A percentile compares a stretch with the other conserved stretches of the same genome.
Conservation (phyloP, 805 yeast species). For the Starmerella bombicola region DNA sequence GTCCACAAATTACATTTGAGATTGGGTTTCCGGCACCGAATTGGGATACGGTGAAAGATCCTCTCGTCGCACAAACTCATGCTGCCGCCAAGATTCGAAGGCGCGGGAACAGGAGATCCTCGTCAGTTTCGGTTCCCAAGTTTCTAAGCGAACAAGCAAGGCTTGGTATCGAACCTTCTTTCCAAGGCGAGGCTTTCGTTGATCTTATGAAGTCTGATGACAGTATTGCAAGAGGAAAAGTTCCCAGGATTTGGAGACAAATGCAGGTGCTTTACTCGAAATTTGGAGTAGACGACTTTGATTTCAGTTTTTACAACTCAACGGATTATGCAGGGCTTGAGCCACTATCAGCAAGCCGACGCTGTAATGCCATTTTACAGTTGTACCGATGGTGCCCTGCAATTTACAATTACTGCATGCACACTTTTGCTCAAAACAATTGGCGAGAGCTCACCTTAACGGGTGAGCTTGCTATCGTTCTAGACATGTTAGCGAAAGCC, state of each 20-base stretch:
- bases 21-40: slow-evolving; percentile 46
- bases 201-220: slow-evolving; percentile 13
- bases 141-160: slow-evolving; percentile 48
- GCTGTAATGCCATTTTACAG: slow-evolving; percentile 68
- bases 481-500: slow-evolving; percentile 82
- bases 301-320: slow-evolving; percentile 69
- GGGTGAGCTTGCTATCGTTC: slow-evolving; percentile 75
- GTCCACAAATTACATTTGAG: slow-evolving; percentile 42
- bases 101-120: slow-evolving; percentile 19
- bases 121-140: slow-evolving; percentile 27
- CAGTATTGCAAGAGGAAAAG: slow-evolving; percentile 26
- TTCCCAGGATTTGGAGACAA: slow-evolving; percentile 66
- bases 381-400: slow-evolving; percentile 66
- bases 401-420: slow-evolving; percentile 51
- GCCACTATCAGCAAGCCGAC: slow-evolving; percentile 67
- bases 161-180: slow-evolving; percentile 23
- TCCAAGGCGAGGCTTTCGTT: slow-evolving; percentile 14
- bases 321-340: slow-evolving; percentile 77
- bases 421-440: slow-evolving; percentile 39
- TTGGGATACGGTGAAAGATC: slow-evolving; percentile 10
- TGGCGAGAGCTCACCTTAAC: slow-evolving; percentile 34
- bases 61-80: slow-evolving; percentile 11
- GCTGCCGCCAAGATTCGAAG: slow-evolving; percentile 1
- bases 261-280: slow-evolving; percentile 69
- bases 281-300: slow-evolving; percentile 90